Evolutionary conservation across 2,329 filamentous ascomycete species (phyloP).

Genomic region (Aspergillus sp.): DNA sequence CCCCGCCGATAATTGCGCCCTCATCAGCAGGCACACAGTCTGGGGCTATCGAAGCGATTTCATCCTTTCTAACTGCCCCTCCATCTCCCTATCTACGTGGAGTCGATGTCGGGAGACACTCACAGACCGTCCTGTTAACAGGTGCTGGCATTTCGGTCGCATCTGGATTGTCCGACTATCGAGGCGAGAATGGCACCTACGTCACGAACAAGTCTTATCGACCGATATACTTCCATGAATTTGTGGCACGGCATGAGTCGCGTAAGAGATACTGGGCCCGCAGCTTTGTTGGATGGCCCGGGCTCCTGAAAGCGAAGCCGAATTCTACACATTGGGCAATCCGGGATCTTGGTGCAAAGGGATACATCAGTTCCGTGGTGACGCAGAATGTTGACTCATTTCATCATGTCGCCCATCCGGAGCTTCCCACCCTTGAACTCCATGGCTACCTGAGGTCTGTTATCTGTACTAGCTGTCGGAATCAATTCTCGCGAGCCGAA

Average conservation of each 20-base stretch:
- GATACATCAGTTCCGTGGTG: conserved; percentile 70
- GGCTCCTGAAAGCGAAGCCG: conserved; percentile 69
- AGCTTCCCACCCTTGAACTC: conserved; percentile 72
- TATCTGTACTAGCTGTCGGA: conserved; percentile 73
- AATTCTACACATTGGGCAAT: conserved; percentile 78
- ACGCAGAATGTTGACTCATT: conserved; percentile 98
- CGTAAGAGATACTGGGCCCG: conserved; percentile 94
- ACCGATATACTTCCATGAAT: conserved; percentile 92
- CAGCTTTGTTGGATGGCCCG: conserved; percentile 90
- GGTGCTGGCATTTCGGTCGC: conserved; percentile 92
- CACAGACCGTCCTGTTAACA: conserved; percentile 63
- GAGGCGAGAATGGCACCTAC: conserved; percentile 86
- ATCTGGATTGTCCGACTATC: conserved; percentile 88
- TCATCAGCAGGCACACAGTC: conserved; percentile 62
- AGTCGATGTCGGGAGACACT: conserved; percentile 37
- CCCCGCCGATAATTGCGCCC: conserved; percentile 71
- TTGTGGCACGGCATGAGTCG: conserved; percentile 72
- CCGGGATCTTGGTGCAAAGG: conserved; percentile 64
- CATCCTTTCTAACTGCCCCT: conserved; percentile 66
- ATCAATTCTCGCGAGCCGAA: conserved; percentile 62
- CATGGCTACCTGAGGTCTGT: conserved; percentile 84
- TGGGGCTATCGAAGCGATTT: conserved; percentile 73
- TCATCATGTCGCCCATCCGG: conserved; percentile 71
- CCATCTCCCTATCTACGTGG: conserved; percentile 47
- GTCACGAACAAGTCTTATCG: conserved; percentile 84